Conservation (phyloP, 2,329 filamentous ascomycete genomes). For the Davidsoniella eucalypti region DNA sequence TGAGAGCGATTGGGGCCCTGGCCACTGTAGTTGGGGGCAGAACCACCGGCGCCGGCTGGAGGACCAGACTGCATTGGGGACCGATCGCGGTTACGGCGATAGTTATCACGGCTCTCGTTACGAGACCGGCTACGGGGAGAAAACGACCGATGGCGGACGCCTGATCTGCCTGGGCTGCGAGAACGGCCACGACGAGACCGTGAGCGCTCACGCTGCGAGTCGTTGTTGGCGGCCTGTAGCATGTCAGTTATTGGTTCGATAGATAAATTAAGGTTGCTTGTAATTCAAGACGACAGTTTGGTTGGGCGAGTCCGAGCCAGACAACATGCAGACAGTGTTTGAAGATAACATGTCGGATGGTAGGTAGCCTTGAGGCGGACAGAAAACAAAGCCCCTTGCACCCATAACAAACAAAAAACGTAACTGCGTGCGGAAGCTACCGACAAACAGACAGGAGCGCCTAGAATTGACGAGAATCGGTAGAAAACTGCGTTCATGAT, state of each 20-base stretch:
- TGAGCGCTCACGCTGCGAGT: constrained; percentile 61
- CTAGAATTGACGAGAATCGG: too few species aligned
- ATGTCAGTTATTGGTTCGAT: neutral
- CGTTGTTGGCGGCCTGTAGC: constrained; percentile 15
- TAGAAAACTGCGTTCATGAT: too few species aligned
- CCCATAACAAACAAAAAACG: too few species aligned
- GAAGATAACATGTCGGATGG: too few species aligned
- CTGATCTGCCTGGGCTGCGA: constrained; percentile 57
- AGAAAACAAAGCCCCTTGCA: too few species aligned
- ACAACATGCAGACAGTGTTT: too few species aligned
- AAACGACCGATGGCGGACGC: constrained; percentile 54
- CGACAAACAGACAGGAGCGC: too few species aligned
- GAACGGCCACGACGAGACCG: constrained; percentile 67
- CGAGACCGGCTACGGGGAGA: constrained; percentile 64
- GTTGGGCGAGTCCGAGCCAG: too few species aligned
- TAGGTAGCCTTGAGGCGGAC: too few species aligned
- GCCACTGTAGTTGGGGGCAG: constrained; percentile 50
- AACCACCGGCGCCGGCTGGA: constrained; percentile 52
- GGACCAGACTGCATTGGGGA: constrained; percentile 66
- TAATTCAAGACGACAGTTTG: too few species aligned
- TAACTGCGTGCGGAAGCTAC: too few species aligned
- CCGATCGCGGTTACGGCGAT: constrained; percentile 57
- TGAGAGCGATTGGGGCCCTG: constrained; percentile 53
- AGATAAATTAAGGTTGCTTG: too few species aligned
- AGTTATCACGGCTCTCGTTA: constrained; percentile 51